Conservation (phyloP, 805 yeast species). For the Candida ulmi region DNA sequence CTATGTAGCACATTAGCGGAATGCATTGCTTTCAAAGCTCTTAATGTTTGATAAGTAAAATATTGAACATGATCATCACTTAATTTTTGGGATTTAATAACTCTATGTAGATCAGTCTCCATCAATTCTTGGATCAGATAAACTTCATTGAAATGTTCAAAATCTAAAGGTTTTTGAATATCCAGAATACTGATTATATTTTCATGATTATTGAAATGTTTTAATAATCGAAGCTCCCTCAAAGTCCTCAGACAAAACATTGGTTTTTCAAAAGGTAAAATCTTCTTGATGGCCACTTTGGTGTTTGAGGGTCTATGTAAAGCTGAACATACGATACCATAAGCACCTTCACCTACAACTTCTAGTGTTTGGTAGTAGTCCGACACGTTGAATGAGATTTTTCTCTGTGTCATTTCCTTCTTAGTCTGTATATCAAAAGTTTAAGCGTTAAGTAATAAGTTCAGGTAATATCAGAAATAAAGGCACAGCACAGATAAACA, state of each 20-base stretch:
- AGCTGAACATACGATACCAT: conserved; percentile 74
- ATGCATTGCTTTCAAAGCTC: conserved; percentile 69
- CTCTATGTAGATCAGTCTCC: conserved; percentile 68
- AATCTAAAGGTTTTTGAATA: conserved; percentile 56
- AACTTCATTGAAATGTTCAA: conserved; percentile 62
- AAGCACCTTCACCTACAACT: conserved; percentile 76
- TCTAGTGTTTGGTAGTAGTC: conserved; percentile 54
- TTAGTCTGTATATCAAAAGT: too few relatives aligned
- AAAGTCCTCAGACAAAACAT: conserved; percentile 65
- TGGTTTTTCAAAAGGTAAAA: conserved; percentile 62
- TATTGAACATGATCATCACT: conserved; percentile 67
- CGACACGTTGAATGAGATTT: conserved; percentile 58
- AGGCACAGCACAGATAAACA: background rate
- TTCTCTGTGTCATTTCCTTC: conserved; percentile 25
- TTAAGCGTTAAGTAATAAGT: background rate
- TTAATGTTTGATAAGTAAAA: conserved; percentile 61
- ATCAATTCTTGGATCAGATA: conserved; percentile 72
- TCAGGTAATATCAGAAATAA: background rate
- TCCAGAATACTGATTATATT: conserved; percentile 65
- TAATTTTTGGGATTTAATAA: conserved; percentile 50
- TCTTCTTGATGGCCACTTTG: conserved; percentile 72
- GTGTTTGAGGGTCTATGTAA: conserved; percentile 53
- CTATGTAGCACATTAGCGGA: conserved; percentile 70
- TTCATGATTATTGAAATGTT: conserved; percentile 62
- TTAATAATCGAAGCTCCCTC: conserved; percentile 61